phyloP scores from a whole-genome alignment of 495 filamentous ascomycete species.

The Neurospora sublineolata region DNA sequence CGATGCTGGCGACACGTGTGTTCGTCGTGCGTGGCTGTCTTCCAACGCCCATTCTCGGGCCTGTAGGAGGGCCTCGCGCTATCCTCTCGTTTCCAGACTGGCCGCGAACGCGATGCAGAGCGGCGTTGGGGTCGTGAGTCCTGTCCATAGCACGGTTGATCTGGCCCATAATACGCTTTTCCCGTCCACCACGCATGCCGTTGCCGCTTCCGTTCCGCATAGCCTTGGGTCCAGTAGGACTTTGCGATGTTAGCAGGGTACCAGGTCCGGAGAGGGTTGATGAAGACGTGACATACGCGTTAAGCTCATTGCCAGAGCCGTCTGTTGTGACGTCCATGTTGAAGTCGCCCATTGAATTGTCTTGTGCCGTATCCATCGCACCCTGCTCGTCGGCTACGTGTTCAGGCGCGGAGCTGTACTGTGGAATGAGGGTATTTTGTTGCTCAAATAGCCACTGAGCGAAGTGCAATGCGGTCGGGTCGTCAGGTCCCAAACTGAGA shows the following conservation, averaged over 20 bases:
- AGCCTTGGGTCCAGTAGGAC: slow-evolving; percentile 71
- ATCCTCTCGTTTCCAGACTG: slow-evolving; percentile 66
- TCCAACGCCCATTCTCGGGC: slow-evolving; percentile 47
- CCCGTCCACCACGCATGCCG: slow-evolving; percentile 34
- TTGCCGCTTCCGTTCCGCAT: slow-evolving; percentile 61
- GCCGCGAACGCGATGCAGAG: slow-evolving; percentile 70
- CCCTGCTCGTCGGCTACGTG: slow-evolving; percentile 9
- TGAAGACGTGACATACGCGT: slow-evolving; percentile 48
- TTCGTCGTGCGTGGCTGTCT: slow-evolving; percentile 42
- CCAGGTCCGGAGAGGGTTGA: not conserved
- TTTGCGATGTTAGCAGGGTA: not conserved
- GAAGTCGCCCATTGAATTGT: slow-evolving; percentile 37
- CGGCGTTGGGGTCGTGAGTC: slow-evolving; percentile 42
- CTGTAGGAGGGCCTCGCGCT: slow-evolving; percentile 59
- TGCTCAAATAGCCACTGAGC: slow-evolving; percentile 85
- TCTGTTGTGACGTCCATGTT: slow-evolving; percentile 52
- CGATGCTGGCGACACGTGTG: slow-evolving; percentile 29
- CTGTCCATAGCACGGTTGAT: slow-evolving; percentile 82
- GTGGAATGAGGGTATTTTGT: slow-evolving; percentile 52
- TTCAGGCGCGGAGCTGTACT: slow-evolving; percentile 40
- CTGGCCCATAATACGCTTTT: slow-evolving; percentile 76
- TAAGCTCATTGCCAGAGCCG: slow-evolving; percentile 36
- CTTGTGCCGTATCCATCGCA: slow-evolving; percentile 10
- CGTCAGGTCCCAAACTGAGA: slow-evolving; percentile 69
- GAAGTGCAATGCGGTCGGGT: slow-evolving; percentile 73